Base-by-base conservation (phyloP, 345 rosid species). In the Rubroshorea leprosula region DNA sequence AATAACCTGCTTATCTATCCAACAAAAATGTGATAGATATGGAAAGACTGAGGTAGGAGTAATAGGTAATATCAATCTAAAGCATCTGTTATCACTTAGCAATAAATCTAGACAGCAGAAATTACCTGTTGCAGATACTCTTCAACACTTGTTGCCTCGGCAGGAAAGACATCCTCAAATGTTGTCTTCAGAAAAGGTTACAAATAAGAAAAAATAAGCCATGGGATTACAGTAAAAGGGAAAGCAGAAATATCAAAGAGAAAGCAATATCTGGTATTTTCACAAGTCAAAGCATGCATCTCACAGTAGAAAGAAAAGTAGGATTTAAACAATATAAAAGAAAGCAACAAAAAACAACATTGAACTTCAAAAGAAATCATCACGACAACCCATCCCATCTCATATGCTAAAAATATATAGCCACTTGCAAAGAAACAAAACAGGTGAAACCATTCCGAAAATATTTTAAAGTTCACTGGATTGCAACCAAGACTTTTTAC, bases 81-180 rank as follows among this genome's bases (percentile, higher is more conserved):
- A 13, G 29, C 14, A 26, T 58, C 47, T 18, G 47, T 11, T 24
- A 27, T n/a, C n/a, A 29, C 35, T 3, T 29, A 9, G 29, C 23
- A 60, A 15, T 49, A 29, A 49, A 60, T 18, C 20, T 19, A 23
- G 54, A 71, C 43, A 67, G 45, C 0, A 25, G 63, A 59, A 65
- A 64, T 9, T 72, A 87, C 99, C 97, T 93, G 99, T 55, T 90
- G 99, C 76, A 89, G 70, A 72, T 90, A 90, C 67, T 93, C 99
- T 73, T 93, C 99, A 61, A 93, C 80, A 45, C 89, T 90, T 0
- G 92, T 85, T 0, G 97, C 97, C 74, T 93, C 99, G 24, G 90
- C 90, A 14, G 99, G 96, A 76, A 93, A 89, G 44, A 89, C 99
- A 78, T 93, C 99, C 76, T 93, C 99, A 63, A 89, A 93, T 31